A percentile compares a stretch with the other conserved stretches of the same genome.
Evolutionary conservation across 331 rosid species (phyloP).

Genomic region (Telfairia occidentalis): DNA sequence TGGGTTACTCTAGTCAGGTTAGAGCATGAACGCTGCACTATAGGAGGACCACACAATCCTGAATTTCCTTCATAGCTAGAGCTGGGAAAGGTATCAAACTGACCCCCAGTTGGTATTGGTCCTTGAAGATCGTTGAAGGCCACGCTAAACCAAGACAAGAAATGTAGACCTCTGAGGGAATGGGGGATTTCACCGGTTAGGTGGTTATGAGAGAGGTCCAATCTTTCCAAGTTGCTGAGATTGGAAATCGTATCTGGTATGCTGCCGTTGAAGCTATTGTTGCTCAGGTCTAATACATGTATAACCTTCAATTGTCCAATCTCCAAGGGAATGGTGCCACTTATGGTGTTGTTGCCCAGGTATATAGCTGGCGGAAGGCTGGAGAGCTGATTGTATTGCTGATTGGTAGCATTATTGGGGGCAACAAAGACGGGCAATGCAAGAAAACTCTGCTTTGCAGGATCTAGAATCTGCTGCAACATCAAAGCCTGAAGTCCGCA

Average conservation of each 20-base stretch:
- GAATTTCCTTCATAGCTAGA: constrained; percentile 67
- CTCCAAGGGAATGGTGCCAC: constrained; percentile 52
- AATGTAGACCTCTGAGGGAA: constrained; percentile 51
- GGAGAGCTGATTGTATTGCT: constrained; percentile 81
- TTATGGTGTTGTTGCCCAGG: constrained; percentile 46
- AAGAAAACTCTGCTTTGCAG: constrained; percentile 38
- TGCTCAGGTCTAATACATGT: constrained; percentile 48
- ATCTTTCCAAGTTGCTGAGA: constrained; percentile 61
- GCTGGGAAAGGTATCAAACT: constrained; percentile 59
- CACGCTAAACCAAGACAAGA: constrained; percentile 77
- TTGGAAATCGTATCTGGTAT: constrained; percentile 60
- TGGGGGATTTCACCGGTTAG: constrained; percentile 72
- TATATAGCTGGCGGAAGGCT: constrained; percentile 68
- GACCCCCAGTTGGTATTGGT: constrained; percentile 62
- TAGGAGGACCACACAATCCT: constrained; percentile 45
- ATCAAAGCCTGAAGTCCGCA: constrained; percentile 47
- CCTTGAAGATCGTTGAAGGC: constrained; percentile 74
- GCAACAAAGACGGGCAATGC: constrained; percentile 77
- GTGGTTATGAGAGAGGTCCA: constrained; percentile 56
- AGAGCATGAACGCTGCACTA: constrained; percentile 49
- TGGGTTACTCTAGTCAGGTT: constrained; percentile 1
- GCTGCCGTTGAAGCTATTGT: constrained; percentile 57
- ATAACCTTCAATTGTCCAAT: constrained; percentile 59
- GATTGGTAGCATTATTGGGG: constrained; percentile 48
- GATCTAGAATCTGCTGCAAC: constrained; percentile 35